Base-by-base conservation (phyloP, 805 yeast genomes). In the Yarrowia sp. region DNA sequence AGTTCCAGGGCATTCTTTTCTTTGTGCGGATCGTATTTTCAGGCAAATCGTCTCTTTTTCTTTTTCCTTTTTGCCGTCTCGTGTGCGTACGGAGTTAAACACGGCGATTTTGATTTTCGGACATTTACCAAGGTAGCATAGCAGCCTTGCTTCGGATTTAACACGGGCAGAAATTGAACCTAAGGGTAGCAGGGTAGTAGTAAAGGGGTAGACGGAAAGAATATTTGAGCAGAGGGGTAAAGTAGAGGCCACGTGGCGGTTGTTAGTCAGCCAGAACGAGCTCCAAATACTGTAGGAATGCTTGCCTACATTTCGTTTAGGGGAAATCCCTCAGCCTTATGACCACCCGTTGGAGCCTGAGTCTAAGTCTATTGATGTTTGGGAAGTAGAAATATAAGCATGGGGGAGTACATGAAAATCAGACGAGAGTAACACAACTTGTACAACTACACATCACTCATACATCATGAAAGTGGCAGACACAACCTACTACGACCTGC, bases 401-500 rank as follows among this genome's bases (percentile, higher is more conserved):
- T 22, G 45, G 46, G 32, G 32, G 32, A 26, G 32, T 5, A 5
- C 7, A 26, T 26, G 32, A 26, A 26, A 26, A 26, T 26, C 19
- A 14, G n/a, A 26, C 36, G n/a, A 8, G 8, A 5, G 42, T 32
- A 3, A n/a, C 42, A 35, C 50, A n/a, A 19, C 9, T 15, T 8
- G 22, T 11, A 10, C 42, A 41, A 12, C 35, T 11, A 11, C 22
- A 41, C 63, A 10, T 19, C 36, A 53, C 16, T 19, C 19, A 19
- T 38, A 26, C 2, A 52, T 7, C 10, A 43, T 19, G 42, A 59
- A 59, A 8, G 97, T 89, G 16, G 89, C 87, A 72, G 98, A 93
- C 73, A 89, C 96, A 0, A 85, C 84, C 11, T 95, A 94, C 79
- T 95, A 95, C 78, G 99, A 95, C 72, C 78, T 87, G 15, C 81